phyloP scores from a whole-genome alignment of 495 filamentous ascomycete species.

The Lophium mytilinum region DNA sequence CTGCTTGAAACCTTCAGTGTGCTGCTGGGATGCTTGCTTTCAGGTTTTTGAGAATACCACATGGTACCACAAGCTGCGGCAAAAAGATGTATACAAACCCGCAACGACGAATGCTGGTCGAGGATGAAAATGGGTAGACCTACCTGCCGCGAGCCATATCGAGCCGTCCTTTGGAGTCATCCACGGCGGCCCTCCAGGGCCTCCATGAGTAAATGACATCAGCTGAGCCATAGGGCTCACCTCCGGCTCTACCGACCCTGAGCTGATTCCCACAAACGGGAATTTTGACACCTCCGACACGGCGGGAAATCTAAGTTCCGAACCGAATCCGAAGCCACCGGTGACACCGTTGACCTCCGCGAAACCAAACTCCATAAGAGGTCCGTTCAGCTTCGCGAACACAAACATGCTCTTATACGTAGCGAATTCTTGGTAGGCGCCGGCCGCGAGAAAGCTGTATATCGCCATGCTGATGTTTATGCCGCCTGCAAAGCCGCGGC shows the following conservation, averaged over 20 bases:
- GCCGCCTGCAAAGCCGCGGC: constrained; percentile 29
- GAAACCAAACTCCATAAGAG: neutral
- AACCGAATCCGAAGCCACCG: constrained; percentile 27
- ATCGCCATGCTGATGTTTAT: neutral
- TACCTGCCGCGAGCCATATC: too few species aligned
- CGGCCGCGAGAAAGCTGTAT: constrained; percentile 2
- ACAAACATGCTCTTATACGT: neutral
- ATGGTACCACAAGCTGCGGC: too few species aligned
- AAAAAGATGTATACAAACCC: too few species aligned
- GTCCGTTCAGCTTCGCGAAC: neutral
- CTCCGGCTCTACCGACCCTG: neutral
- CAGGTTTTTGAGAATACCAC: too few species aligned
- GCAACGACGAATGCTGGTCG: too few species aligned
- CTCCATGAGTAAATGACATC: too few species aligned
- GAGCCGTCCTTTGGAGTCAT: too few species aligned
- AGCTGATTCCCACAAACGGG: neutral
- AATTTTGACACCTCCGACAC: neutral
- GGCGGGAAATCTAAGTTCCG: neutral
- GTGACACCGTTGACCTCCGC: constrained; percentile 22
- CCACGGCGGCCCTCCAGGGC: too few species aligned
- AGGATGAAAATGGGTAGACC: too few species aligned
- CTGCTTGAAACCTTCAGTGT: too few species aligned
- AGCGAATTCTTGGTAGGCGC: neutral
- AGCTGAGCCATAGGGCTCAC: neutral
- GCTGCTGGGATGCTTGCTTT: too few species aligned